Evolutionary conservation across 768 basidiomycete species (phyloP), one percentile per base, ranked within the genome.

Genomic region (Phlebiopsis gigantea): DNA sequence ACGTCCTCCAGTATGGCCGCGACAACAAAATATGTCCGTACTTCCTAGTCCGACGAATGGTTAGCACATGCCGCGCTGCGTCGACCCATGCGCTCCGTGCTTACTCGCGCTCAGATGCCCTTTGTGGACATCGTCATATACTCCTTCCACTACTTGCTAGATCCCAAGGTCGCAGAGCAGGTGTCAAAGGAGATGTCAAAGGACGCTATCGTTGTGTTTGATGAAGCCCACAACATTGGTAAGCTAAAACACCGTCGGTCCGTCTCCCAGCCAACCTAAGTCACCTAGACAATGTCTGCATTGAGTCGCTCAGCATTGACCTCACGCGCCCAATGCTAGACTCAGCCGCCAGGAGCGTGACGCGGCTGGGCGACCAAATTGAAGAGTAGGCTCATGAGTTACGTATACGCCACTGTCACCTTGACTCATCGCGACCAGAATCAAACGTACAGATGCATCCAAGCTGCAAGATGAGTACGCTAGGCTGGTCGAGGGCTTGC

Each of bases 191-290:
- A 99, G 70, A 79, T 99, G 74, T 91, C 90, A 7, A 98, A 98
- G 66, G 97, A 99, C 69, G 88, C 93, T 28, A 99, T 99, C 53
- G 94, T 99, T 39, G 97, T 99, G 1, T 99, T 99, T 66, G 97
- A 99, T 66, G 97, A 99, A 68, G 97, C 97, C 15, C 97, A 99
- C 72, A 99, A 99, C 69, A 99, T 99, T 51, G 95, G 95, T 94
- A 63, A 56, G 78, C 45, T 12, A 31, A 31, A 41, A 2, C 46
- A 2, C 29, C 48, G 22, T 42, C 30, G 53, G 31, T 43, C 57
- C 21, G 46, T 31, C 28, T 31, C 14, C 5, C 17, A 12, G 14
- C 47, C 14, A 65, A 43, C 21, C 25, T 30, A 24, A 22, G n/a
- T 14, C 30, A 22, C 29, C 24, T 61, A 88, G 96, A 99, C 67